Evolutionary conservation across 768 basidiomycete genomes (phyloP), one percentile per base, ranked within the genome.

Genomic region (Phylloporus arenicola): DNA sequence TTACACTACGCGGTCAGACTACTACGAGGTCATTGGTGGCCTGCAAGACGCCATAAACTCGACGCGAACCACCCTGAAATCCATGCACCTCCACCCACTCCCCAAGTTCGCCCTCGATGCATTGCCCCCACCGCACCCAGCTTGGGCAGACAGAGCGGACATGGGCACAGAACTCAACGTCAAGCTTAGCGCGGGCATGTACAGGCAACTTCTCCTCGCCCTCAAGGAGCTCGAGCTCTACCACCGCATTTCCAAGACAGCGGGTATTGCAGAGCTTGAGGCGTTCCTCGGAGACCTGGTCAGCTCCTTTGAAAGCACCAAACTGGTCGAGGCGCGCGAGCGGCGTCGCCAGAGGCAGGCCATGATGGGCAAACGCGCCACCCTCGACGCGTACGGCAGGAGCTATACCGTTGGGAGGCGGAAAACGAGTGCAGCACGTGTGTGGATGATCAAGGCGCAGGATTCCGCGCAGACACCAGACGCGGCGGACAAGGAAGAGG

Each of bases 371-470:
- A 83, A 84, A 60, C 72, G 74, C 8, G 78, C 82, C 31, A 64
- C 72, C 22, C 69, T 90, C 46, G 94, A 97, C 65, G 71, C 77
- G 40, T 77, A 78, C 49, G 91, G 92, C n/a, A 76, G 94, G 51
- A 83, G 85, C n/a, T 90, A 91, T 63, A 88, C 88, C 0, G 63
- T 87, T 43, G 94, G 94, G 34, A 80, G 82, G 68, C 78, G 94
- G 57, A 98, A 98, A 71, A 91, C 91, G 52, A 90, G 88, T 58
- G 74, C 85, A 1, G 92, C 94, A 31, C 80, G 91, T 34, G 92
- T 94, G 9, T 98, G 94, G 94, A 86, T 95, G 74, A 87, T 96
- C 53, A 80, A 84, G 30, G 78, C 79, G 47, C 63, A 55, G 31
- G 58, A 52, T 49, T 17, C 37, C 4, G 37, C 37, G n/a, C 17